phyloP scores from a whole-genome alignment of 352 stramenopile genomes.

The Pythium oligandrum region DNA sequence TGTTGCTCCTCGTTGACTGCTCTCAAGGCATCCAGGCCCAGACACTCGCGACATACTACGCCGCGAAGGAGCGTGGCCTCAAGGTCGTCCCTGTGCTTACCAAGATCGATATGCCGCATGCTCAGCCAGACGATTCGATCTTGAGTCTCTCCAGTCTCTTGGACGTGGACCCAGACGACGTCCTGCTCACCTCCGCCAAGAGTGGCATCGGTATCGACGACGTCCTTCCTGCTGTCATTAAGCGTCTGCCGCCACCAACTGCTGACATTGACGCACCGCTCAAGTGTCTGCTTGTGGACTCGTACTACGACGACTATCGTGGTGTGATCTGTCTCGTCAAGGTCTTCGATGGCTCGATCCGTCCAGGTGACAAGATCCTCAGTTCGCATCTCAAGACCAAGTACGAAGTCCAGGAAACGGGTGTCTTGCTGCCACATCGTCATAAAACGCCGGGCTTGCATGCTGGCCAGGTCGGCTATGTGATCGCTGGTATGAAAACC shows the following conservation, averaged over 20 bases:
- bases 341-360: constrained; percentile 89
- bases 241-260: constrained; percentile 61
- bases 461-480: constrained; percentile 95
- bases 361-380: constrained; percentile 76
- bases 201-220: constrained; percentile 87
- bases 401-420: constrained; percentile 96
- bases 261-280: constrained; percentile 64
- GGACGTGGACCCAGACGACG: constrained; percentile 92
- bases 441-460: constrained; percentile 75
- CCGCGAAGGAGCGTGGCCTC: constrained; percentile 94
- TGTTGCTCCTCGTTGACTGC: constrained; percentile 96
- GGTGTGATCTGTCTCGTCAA: constrained; percentile 96
- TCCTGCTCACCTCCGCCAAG: constrained; percentile 95
- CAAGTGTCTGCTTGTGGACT: constrained; percentile 94
- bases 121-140: constrained; percentile 89
- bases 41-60: constrained; percentile 96
- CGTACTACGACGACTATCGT: constrained; percentile 95
- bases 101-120: constrained; percentile 97
- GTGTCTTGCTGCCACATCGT: constrained; percentile 89
- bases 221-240: constrained; percentile 80
- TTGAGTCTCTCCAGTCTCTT: constrained; percentile 72
- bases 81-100: constrained; percentile 96
- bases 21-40: constrained; percentile 98
- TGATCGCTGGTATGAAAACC: constrained; percentile 96
- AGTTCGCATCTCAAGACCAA: constrained; percentile 75